Evolutionary conservation across 1,284 basidiomycete genomes (phyloP).

Genomic region (Psilocybe mexicana): DNA sequence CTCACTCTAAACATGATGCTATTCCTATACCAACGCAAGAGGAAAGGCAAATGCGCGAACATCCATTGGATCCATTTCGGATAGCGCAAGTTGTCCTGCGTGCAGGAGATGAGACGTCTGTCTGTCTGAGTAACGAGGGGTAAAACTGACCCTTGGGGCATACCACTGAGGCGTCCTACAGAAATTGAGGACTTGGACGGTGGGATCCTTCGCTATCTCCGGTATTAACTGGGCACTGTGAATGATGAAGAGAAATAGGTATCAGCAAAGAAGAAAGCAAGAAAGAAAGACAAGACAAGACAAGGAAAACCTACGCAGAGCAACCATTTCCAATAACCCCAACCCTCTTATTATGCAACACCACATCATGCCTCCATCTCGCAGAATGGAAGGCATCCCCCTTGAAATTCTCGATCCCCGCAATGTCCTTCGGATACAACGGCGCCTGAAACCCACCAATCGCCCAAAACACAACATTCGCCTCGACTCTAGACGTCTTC

Average conservation of each 20-base stretch:
- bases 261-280: not conserved
- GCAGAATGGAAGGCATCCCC: slow-evolving; percentile 58
- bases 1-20: slow-evolving; percentile 45
- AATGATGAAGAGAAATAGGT: not conserved
- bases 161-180: slow-evolving; percentile 56
- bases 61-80: slow-evolving; percentile 44
- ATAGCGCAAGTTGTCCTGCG: slow-evolving; percentile 43
- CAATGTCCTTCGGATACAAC: slow-evolving; percentile 44
- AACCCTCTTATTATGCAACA: slow-evolving; percentile 52
- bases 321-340: slow-evolving; percentile 69
- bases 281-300: not conserved
- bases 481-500: slow-evolving; percentile 32
- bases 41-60: slow-evolving; percentile 49
- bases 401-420: slow-evolving; percentile 46
- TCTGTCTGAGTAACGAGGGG: too few relatives aligned
- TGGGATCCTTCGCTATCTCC: slow-evolving; percentile 47
- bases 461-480: slow-evolving; percentile 44
- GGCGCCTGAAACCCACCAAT: slow-evolving; percentile 48
- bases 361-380: slow-evolving; percentile 56
- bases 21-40: slow-evolving; percentile 48
- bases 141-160: slow-evolving; percentile 40
- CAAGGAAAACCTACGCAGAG: slow-evolving; percentile 50
- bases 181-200: slow-evolving; percentile 53
- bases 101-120: not conserved
- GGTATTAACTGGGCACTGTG: slow-evolving; percentile 56